Percentiles rank a stretch among this genome's conserved stretches.
These are phyloP conservation scores for Pyrenophora tritici-repentis DNA, from an alignment of 2,329 filamentous ascomycete species.

Conservation along the genomic window DNA sequence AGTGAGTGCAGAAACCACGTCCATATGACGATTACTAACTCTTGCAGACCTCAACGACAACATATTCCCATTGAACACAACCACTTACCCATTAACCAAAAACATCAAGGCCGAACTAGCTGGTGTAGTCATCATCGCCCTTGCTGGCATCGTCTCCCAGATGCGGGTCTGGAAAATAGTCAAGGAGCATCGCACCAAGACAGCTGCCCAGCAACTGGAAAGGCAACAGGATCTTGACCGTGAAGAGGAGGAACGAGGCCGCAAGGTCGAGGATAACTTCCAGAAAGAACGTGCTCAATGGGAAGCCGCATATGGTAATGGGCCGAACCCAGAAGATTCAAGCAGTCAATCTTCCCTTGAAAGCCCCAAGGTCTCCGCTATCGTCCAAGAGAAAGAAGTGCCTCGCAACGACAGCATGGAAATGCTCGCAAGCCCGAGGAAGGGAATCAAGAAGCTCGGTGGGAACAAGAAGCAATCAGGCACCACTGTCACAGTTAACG, in stretches of 20 bases:
- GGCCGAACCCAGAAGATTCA: conserved; percentile 59
- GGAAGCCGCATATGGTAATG: conserved; percentile 74
- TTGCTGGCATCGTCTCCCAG: conserved; percentile 81
- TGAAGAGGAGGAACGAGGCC: conserved; percentile 73
- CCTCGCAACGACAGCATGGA: conserved; percentile 59
- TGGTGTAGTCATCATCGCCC: conserved; percentile 72
- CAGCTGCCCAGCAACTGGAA: conserved; percentile 53
- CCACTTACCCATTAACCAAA: conserved; percentile 82
- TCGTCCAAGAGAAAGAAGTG: conserved; percentile 43
- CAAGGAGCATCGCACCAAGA: conserved; percentile 56
- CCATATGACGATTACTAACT: conserved; percentile 18
- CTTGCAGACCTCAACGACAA: conserved; percentile 67
- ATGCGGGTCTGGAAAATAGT: conserved; percentile 84
- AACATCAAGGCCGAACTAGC: conserved; percentile 87
- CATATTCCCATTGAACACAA: conserved; percentile 76
- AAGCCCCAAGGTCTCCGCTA: conserved; percentile 41
- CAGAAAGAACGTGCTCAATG: conserved; percentile 68
- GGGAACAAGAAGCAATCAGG: conserved; percentile 41
- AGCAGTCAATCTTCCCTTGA: conserved; percentile 53
- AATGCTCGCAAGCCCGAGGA: conserved; percentile 57
- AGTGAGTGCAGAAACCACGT: conserved; percentile 49
- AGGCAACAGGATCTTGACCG: conserved; percentile 63
- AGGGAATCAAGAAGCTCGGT: conserved; percentile 48
- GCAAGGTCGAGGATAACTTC: conserved; percentile 66
- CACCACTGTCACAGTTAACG: conserved; percentile 59